Conservation (phyloP, 2,329 filamentous ascomycete genomes). For the Penicillium expansum region DNA sequence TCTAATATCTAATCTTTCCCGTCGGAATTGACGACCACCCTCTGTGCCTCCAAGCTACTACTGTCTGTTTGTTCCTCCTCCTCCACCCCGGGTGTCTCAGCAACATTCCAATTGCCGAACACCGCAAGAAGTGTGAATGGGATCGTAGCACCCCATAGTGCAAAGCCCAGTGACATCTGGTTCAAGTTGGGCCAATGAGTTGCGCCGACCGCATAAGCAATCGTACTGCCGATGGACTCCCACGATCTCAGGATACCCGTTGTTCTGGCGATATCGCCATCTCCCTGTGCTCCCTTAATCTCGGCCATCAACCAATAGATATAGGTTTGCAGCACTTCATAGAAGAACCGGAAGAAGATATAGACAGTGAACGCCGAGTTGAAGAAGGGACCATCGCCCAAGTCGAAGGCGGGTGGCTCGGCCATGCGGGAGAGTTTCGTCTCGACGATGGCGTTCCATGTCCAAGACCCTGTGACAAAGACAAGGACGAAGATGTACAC, state of each 20-base stretch:
- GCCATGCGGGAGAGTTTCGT: slow-evolving; percentile 48
- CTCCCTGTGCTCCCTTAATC: slow-evolving; percentile 25
- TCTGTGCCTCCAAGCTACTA: slow-evolving; percentile 13
- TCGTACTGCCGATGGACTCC: slow-evolving; percentile 34
- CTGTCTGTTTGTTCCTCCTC: slow-evolving; percentile 3
- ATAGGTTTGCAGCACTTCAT: slow-evolving; percentile 54
- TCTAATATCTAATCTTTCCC: neutral
- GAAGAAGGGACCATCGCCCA: slow-evolving; percentile 18
- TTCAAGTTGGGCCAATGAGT: slow-evolving; percentile 31
- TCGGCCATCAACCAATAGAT: slow-evolving; percentile 52
- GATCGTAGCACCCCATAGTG: slow-evolving; percentile 30
- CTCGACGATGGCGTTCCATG: slow-evolving; percentile 52
- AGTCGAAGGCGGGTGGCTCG: slow-evolving; percentile 44
- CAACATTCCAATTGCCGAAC: slow-evolving; percentile 17
- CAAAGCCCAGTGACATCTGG: slow-evolving; percentile 33
- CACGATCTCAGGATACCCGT: slow-evolving; percentile 34
- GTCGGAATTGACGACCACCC: slow-evolving; percentile 3
- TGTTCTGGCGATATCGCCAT: slow-evolving; percentile 33
- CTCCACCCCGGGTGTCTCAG: neutral
- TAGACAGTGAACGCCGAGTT: slow-evolving; percentile 47
- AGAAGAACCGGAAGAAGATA: slow-evolving; percentile 52
- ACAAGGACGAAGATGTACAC: slow-evolving; percentile 45
- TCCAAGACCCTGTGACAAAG: slow-evolving; percentile 46
- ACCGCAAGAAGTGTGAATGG: slow-evolving; percentile 19
- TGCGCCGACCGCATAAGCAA: slow-evolving; percentile 33